phyloP scores from a whole-genome alignment of 305 asterid species.

The Ajuga reptans region DNA sequence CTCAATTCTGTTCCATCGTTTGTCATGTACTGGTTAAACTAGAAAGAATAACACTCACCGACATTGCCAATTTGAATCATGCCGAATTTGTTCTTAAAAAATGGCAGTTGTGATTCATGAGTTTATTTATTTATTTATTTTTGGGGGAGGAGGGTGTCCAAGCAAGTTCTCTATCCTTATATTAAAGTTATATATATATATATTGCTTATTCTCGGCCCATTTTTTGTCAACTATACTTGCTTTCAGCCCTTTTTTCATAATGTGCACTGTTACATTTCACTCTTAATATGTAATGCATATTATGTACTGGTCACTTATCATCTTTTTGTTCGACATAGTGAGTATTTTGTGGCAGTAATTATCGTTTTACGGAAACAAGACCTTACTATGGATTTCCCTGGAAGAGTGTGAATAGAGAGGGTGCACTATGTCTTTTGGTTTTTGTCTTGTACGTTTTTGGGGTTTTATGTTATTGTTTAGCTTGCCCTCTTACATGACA shows the following conservation, averaged over 20 bases:
- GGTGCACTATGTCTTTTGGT: not conserved
- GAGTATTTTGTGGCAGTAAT: not conserved
- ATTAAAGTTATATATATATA: not conserved
- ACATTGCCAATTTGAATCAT: not conserved
- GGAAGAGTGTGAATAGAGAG: not conserved
- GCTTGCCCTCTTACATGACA: constrained; percentile 30
- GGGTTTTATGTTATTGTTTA: constrained; percentile 13
- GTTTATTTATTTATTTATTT: too few relatives aligned
- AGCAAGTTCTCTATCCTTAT: not conserved
- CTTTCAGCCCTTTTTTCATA: too few relatives aligned
- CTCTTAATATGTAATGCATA: not conserved
- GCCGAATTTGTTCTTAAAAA: not conserved
- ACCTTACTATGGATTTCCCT: not conserved
- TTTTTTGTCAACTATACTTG: not conserved
- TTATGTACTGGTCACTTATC: not conserved
- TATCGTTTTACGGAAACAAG: not conserved
- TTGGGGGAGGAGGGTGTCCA: too few relatives aligned
- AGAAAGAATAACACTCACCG: not conserved
- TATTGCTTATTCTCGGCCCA: not conserved
- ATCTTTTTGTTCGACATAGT: not conserved
- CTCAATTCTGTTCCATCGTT: not conserved
- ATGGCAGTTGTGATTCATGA: not conserved
- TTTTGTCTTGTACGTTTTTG: constrained; percentile 3
- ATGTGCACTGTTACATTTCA: not conserved
- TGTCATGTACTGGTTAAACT: not conserved